Evolutionary conservation across 2,329 filamentous ascomycete species (phyloP).

Genomic region (Diplodia corticola): DNA sequence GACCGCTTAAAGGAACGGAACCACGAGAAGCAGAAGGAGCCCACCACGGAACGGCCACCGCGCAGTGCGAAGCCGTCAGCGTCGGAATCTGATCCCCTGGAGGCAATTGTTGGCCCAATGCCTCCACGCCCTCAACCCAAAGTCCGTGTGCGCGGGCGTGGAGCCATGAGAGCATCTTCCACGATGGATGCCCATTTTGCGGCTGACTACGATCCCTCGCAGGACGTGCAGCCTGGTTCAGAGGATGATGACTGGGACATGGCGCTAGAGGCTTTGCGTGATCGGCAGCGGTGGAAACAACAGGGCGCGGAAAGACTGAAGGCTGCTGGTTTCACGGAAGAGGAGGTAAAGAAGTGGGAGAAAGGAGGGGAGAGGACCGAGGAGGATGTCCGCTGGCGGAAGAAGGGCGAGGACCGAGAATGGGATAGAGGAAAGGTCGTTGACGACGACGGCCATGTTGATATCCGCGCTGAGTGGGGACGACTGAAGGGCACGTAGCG

Average conservation of each 20-base stretch:
- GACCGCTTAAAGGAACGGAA: neutral
- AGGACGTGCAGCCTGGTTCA: constrained; percentile 55
- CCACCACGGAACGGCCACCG: neutral
- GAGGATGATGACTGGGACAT: constrained; percentile 73
- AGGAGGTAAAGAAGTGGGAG: constrained; percentile 72
- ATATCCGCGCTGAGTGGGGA: constrained; percentile 52
- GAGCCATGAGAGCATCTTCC: constrained; percentile 60
- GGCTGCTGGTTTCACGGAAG: constrained; percentile 75
- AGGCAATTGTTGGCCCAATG: constrained; percentile 73
- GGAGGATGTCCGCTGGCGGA: constrained; percentile 71
- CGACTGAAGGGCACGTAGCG: constrained; percentile 21
- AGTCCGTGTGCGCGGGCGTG: constrained; percentile 67
- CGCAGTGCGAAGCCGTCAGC: constrained; percentile 19
- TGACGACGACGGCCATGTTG: constrained; percentile 56
- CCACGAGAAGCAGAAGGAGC: neutral
- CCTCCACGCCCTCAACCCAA: constrained; percentile 53
- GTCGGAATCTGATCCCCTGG: constrained; percentile 68
- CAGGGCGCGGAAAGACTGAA: constrained; percentile 74
- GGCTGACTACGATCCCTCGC: constrained; percentile 58
- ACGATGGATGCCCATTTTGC: constrained; percentile 82
- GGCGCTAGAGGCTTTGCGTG: constrained; percentile 73
- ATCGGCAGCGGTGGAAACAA: constrained; percentile 75
- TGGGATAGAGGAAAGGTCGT: constrained; percentile 67
- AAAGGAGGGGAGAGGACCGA: constrained; percentile 61
- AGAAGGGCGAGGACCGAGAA: constrained; percentile 65